Conservation (phyloP, 73 alveolate genomes). For the Diophrys appendiculata region DNA sequence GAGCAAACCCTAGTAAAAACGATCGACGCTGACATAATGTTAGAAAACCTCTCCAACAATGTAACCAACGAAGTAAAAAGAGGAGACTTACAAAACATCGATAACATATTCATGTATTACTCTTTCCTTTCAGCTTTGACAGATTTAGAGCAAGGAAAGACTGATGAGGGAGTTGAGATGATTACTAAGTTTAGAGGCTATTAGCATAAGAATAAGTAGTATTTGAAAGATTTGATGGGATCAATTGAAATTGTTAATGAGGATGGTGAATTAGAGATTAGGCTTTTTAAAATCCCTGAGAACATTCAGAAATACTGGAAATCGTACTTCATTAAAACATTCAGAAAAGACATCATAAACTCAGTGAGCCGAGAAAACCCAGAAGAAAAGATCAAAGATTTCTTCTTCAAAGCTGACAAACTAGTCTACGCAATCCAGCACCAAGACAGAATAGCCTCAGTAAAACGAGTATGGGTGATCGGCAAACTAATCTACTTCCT, state of each 20-base stretch:
- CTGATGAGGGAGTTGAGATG: not conserved
- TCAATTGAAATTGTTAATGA: not conserved
- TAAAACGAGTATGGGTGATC: not conserved
- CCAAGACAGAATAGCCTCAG: not conserved
- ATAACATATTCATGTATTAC: not conserved
- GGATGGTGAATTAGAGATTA: not conserved
- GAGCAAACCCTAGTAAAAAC: no score
- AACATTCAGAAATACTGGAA: constrained; percentile 2
- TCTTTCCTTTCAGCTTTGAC: not conserved
- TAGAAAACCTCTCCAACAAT: not conserved
- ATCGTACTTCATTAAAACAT: not conserved
- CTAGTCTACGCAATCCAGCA: not conserved
- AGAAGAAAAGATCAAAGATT: no score
- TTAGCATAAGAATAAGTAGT: not conserved
- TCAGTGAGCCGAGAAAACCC: not conserved
- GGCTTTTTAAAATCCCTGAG: constrained; percentile 1
- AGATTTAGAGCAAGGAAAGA: not conserved
- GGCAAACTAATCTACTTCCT: not conserved
- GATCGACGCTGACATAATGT: not conserved
- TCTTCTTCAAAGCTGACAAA: not conserved
- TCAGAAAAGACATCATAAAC: not conserved
- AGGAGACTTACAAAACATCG: not conserved
- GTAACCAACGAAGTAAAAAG: not conserved
- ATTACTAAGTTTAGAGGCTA: not conserved
- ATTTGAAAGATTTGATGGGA: not conserved